These are phyloP conservation scores for Xylaria intraflava DNA, from an alignment of 495 filamentous ascomycete genomes.

Conservation along the genomic window DNA sequence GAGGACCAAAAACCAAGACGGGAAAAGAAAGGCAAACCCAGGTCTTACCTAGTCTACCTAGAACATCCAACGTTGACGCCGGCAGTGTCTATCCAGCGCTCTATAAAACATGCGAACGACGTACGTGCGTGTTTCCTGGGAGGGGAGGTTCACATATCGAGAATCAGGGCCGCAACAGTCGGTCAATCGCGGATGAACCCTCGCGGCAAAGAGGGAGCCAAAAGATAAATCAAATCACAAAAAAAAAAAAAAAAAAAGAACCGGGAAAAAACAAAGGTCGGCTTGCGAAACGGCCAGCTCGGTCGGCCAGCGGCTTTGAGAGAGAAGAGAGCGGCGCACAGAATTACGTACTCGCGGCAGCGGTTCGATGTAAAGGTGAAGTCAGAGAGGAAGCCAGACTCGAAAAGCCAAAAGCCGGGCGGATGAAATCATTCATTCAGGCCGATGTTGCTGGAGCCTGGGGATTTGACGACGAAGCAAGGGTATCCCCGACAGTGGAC, in stretches of 20 bases:
- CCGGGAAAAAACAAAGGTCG: too few species aligned
- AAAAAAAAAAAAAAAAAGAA: background rate
- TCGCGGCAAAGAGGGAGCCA: background rate
- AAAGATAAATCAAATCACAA: background rate
- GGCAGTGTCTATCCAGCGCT: background rate
- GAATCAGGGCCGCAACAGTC: background rate
- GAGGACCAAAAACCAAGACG: background rate
- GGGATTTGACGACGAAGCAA: background rate
- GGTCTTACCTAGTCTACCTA: too few species aligned
- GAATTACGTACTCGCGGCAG: too few species aligned
- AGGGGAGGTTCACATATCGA: conserved; percentile 8
- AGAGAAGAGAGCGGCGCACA: too few species aligned
- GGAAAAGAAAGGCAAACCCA: background rate
- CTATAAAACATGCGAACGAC: background rate
- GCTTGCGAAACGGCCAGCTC: too few species aligned
- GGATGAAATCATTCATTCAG: too few species aligned
- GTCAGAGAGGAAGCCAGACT: too few species aligned
- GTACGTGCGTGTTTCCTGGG: background rate
- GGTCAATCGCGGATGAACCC: background rate
- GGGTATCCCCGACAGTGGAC: background rate
- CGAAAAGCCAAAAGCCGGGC: too few species aligned
- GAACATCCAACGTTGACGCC: background rate
- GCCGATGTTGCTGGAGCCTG: too few species aligned
- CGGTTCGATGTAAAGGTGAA: too few species aligned
- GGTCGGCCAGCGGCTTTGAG: too few species aligned